Evolutionary conservation across 2,329 filamentous ascomycete species (phyloP).

Genomic region (Escovopsis weberi): DNA sequence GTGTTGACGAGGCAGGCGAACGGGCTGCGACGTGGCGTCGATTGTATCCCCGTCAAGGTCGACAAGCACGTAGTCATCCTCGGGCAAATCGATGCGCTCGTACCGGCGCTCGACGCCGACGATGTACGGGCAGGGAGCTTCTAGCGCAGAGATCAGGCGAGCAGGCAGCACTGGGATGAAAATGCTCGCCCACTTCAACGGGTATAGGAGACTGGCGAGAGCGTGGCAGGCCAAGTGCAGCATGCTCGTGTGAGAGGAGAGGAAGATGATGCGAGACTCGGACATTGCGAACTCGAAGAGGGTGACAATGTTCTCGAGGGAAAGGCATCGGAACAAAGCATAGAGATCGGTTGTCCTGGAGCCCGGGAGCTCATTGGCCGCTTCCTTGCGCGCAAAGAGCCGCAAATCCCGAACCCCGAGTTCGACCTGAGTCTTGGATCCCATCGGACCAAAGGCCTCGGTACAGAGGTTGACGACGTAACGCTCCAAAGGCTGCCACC

Average conservation of each 20-base stretch:
- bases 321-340: constrained; percentile 78
- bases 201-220: constrained; percentile 74
- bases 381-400: constrained; percentile 86
- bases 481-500: constrained; percentile 91
- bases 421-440: constrained; percentile 92
- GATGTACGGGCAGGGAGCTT: constrained; percentile 93
- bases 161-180: constrained; percentile 87
- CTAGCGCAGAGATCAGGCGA: constrained; percentile 74
- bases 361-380: constrained; percentile 80
- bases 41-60: constrained; percentile 87
- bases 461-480: constrained; percentile 96
- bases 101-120: constrained; percentile 91
- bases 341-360: constrained; percentile 87
- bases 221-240: constrained; percentile 83
- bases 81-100: constrained; percentile 70
- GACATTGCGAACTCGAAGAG: constrained; percentile 87
- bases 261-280: constrained; percentile 88
- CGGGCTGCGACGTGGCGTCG: constrained; percentile 67
- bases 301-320: constrained; percentile 80
- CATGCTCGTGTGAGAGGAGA: constrained; percentile 94
- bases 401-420: constrained; percentile 78
- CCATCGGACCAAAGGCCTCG: constrained; percentile 81
- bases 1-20: constrained; percentile 71
- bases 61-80: constrained; percentile 90
- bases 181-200: constrained; percentile 83